phyloP scores from a whole-genome alignment of 805 yeast species.

The Wickerhamiella brachini region DNA sequence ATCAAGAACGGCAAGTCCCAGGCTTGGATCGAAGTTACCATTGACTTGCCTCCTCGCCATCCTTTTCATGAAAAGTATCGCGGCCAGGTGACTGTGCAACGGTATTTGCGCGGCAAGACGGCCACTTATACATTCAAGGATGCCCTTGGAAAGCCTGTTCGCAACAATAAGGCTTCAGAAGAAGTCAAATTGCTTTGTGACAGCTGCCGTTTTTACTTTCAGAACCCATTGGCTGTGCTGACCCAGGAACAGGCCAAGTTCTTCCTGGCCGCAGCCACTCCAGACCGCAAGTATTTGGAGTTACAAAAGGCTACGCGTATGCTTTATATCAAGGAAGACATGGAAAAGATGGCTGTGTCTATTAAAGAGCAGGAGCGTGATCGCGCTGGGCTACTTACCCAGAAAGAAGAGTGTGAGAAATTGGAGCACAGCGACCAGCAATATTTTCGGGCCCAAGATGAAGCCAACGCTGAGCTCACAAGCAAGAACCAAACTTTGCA shows the following conservation, averaged over 20 bases:
- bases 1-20: conserved; percentile 63
- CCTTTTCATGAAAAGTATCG: conserved; percentile 60
- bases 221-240: conserved; percentile 81
- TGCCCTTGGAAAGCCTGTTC: conserved; percentile 36
- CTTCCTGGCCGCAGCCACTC: conserved; percentile 65
- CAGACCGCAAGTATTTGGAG: conserved; percentile 54
- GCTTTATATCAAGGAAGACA: neutral
- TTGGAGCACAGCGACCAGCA: neutral
- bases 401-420: neutral
- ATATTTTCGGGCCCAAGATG: conserved; percentile 33
- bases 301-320: conserved; percentile 44
- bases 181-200: conserved; percentile 57
- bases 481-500: conserved; percentile 3
- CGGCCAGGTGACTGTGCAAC: conserved; percentile 49
- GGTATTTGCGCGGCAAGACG: conserved; percentile 39
- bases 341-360: neutral
- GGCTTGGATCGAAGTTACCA: conserved; percentile 51
- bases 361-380: too few relatives aligned
- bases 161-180: conserved; percentile 47
- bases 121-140: conserved; percentile 40
- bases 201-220: conserved; percentile 63
- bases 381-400: neutral
- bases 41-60: conserved; percentile 42
- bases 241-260: conserved; percentile 92
- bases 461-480: conserved; percentile 28